phyloP scores from a whole-genome alignment of 805 yeast genomes.

The Myxozyma lipomycoides region DNA sequence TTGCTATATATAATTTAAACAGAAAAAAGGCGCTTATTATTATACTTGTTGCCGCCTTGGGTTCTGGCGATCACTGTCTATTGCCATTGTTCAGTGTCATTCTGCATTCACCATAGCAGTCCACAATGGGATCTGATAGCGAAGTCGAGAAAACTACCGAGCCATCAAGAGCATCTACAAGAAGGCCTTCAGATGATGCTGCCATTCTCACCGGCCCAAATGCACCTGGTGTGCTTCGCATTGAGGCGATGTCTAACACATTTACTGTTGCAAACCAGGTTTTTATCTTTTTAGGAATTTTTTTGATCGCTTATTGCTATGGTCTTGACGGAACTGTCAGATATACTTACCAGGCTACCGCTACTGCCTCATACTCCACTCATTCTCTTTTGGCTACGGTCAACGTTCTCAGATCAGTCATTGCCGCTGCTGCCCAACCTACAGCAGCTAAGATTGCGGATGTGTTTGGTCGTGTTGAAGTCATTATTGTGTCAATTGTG shows the following conservation, averaged over 20 bases:
- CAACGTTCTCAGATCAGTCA: constrained; percentile 53
- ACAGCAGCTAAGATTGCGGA: constrained; percentile 62
- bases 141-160: background rate
- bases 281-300: constrained; percentile 47
- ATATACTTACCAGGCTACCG: constrained; percentile 51
- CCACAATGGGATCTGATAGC: no score
- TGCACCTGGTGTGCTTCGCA: constrained; percentile 48
- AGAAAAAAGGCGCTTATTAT: no score
- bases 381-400: constrained; percentile 60
- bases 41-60: no score
- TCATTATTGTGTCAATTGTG: constrained; percentile 47
- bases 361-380: constrained; percentile 50
- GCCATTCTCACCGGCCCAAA: background rate
- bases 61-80: no score
- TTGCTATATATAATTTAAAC: no score
- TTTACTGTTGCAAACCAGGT: constrained; percentile 40
- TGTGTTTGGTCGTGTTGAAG: constrained; percentile 59
- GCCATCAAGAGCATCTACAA: background rate
- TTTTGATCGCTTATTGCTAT: constrained; percentile 55
- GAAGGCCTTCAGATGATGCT: background rate
- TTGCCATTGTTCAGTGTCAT: no score
- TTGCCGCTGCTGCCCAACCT: constrained; percentile 65
- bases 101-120: no score
- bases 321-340: constrained; percentile 59
- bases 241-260: constrained; percentile 53